Evolutionary conservation across 257 asterid genomes (phyloP).

Genomic region (Solanum piurae): DNA sequence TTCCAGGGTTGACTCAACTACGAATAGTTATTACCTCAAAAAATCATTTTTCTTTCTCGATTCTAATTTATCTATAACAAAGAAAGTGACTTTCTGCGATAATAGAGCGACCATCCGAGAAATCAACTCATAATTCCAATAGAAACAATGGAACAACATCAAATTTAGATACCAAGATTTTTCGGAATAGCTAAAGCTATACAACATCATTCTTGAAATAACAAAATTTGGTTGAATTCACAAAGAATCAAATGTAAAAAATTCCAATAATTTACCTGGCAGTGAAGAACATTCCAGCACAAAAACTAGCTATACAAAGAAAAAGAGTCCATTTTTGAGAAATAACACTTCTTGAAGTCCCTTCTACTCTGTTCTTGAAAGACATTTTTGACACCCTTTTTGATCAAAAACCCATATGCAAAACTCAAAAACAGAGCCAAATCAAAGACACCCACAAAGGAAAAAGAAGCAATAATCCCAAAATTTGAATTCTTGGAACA

Average conservation of each 20-base stretch:
- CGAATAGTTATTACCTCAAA: neutral
- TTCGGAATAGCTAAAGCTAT: neutral
- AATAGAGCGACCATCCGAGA: neutral
- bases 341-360: conserved; percentile 36
- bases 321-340: conserved; percentile 63
- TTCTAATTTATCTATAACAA: neutral
- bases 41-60: neutral
- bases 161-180: neutral
- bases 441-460: neutral
- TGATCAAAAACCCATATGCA: conserved; percentile 28
- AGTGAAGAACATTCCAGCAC: conserved; percentile 71
- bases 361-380: conserved; percentile 60
- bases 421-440: neutral
- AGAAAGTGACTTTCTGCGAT: neutral
- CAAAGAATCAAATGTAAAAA: neutral
- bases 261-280: conserved; percentile 36
- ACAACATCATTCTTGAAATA: neutral
- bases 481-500: conserved; percentile 7
- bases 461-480: conserved; percentile 3
- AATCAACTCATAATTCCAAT: neutral
- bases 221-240: neutral
- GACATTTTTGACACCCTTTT: conserved; percentile 18
- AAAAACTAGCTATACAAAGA: conserved; percentile 70
- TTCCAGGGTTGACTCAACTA: neutral
- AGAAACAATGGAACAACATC: neutral